Evolutionary conservation across 495 filamentous ascomycete genomes (phyloP).

Genomic region (Aspergillus heteromorphus): DNA sequence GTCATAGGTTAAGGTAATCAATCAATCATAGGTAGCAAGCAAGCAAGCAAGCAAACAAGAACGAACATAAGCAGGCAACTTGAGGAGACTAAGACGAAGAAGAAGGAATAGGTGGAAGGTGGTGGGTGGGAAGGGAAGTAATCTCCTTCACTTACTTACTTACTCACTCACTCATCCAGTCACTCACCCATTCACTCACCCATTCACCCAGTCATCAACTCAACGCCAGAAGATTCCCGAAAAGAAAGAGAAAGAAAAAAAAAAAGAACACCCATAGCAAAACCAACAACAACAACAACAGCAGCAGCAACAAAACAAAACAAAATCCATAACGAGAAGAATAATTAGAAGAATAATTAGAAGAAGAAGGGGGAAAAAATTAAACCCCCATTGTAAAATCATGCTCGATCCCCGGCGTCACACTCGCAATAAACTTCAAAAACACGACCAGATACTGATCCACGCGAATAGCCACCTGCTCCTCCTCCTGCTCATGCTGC

Average conservation of each 20-base stretch:
- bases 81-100: too few species aligned
- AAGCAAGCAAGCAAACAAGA: too few species aligned
- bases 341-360: neutral
- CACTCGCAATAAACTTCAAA: constrained; percentile 95
- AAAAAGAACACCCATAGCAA: too few species aligned
- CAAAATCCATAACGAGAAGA: neutral
- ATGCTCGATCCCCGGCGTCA: constrained; percentile 95
- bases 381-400: constrained; percentile 97
- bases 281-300: neutral
- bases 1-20: neutral
- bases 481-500: constrained; percentile 56
- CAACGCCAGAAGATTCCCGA: too few species aligned
- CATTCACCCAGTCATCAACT: too few species aligned
- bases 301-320: neutral
- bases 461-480: constrained; percentile 86
- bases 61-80: too few species aligned
- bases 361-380: constrained; percentile 6
- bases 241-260: too few species aligned
- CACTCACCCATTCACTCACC: too few species aligned
- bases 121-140: too few species aligned
- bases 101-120: too few species aligned
- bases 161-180: too few species aligned
- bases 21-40: neutral
- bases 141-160: too few species aligned
- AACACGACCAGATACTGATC: constrained; percentile 98